Percentiles rank a stretch among this genome's conserved stretches.
phyloP scores from a whole-genome alignment of 176 grass and related monocot species.

The Pharus latifolius region DNA sequence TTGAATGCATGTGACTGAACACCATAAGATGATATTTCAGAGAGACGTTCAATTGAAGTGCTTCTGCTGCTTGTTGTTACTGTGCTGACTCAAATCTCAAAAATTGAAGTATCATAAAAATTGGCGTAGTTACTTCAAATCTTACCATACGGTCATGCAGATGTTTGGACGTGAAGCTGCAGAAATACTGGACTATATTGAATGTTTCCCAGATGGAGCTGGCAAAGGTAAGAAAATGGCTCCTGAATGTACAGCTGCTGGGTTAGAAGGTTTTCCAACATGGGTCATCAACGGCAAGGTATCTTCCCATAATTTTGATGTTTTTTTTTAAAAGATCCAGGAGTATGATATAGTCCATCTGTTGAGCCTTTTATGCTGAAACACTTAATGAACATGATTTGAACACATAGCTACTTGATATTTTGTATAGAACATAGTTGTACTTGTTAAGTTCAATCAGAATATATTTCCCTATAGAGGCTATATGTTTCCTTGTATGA shows the following conservation, averaged over 20 bases:
- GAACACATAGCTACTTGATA: too few relatives aligned
- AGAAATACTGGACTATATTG: slow-evolving; percentile 73
- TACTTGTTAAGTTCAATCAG: too few relatives aligned
- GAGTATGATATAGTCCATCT: background rate
- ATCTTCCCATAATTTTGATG: background rate
- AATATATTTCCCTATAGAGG: too few relatives aligned
- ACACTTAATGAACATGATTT: too few relatives aligned
- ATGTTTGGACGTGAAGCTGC: slow-evolving; percentile 88
- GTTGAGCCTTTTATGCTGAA: background rate
- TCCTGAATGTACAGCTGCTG: slow-evolving; percentile 45
- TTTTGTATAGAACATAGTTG: too few relatives aligned
- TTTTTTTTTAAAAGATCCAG: background rate
- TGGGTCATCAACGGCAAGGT: slow-evolving; percentile 88
- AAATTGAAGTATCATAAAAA: background rate
- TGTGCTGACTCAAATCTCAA: background rate
- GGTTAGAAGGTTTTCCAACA: slow-evolving; percentile 86
- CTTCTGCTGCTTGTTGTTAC: background rate
- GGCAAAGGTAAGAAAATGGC: slow-evolving; percentile 89
- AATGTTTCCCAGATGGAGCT: slow-evolving; percentile 94
- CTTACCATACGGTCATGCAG: slow-evolving; percentile 28
- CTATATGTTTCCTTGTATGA: too few relatives aligned
- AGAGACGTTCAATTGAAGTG: background rate
- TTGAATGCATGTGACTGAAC: background rate
- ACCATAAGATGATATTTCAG: background rate
- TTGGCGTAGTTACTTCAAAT: background rate